phyloP scores from a whole-genome alignment of 305 asterid species.

The Fraxinus sp. region DNA sequence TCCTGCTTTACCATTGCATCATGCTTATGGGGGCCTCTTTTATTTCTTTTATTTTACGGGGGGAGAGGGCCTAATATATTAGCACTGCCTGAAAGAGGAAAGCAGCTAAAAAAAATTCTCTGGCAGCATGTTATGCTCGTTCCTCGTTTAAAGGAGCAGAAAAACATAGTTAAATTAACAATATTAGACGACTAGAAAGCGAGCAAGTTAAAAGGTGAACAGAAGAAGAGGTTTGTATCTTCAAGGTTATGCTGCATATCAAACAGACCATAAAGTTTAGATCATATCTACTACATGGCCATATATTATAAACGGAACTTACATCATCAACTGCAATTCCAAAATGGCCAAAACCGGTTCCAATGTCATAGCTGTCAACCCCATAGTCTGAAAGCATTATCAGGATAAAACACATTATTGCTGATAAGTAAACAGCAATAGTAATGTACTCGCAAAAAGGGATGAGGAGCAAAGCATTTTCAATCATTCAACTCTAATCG shows the following conservation, averaged over 20 bases:
- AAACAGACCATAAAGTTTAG: background rate
- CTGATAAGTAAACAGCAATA: conserved; percentile 17
- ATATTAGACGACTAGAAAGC: background rate
- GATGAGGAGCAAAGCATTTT: conserved; percentile 12
- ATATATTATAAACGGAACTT: conserved; percentile 37
- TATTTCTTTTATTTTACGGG: background rate
- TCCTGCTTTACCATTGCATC: too few relatives aligned
- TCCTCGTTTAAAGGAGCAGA: background rate
- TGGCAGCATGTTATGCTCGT: background rate
- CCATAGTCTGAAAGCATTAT: conserved; percentile 75
- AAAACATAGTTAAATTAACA: background rate
- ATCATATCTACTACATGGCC: background rate
- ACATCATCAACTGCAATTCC: conserved; percentile 98
- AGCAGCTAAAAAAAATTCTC: background rate
- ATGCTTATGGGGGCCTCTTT: background rate
- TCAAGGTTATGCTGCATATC: background rate
- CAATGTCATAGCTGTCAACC: conserved; percentile 85
- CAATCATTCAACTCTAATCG: conserved; percentile 3
- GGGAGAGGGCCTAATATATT: background rate
- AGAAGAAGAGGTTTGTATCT: background rate
- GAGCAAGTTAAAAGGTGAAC: background rate
- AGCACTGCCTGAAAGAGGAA: background rate
- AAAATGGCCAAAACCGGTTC: conserved; percentile 89
- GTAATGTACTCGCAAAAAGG: conserved; percentile 3
- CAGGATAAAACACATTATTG: conserved; percentile 16